A percentile compares a stretch with the other conserved stretches of the same genome.
These are phyloP conservation scores for Hanseniaspora pseudoguilliermondii DNA, from an alignment of 805 yeast species.

Conservation along the genomic window DNA sequence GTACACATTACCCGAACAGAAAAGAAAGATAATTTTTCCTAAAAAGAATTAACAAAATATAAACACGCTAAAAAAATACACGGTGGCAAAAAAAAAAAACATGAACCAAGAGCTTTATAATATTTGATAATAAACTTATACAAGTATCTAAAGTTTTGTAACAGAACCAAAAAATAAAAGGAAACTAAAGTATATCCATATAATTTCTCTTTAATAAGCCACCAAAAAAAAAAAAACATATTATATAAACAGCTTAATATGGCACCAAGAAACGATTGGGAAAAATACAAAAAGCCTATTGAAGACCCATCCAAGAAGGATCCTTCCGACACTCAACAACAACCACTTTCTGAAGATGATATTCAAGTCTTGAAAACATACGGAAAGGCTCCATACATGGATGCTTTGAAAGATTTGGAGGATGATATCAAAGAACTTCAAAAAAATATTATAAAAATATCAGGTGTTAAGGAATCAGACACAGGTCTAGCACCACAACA, in stretches of 20 bases:
- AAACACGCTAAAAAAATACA: not conserved
- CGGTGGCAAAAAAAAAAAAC: conserved; percentile 5
- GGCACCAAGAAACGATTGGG: conserved; percentile 99
- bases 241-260: conserved; percentile 5
- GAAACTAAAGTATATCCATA: too few relatives aligned
- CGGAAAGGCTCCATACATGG: conserved; percentile 94
- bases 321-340: conserved; percentile 49
- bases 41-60: not conserved
- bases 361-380: conserved; percentile 93
- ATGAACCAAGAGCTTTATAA: not conserved
- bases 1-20: not conserved
- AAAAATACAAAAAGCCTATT: conserved; percentile 80
- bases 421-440: conserved; percentile 78
- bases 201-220: too few relatives aligned
- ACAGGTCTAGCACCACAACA: conserved; percentile 97
- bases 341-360: conserved; percentile 86
- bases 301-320: conserved; percentile 45
- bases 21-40: not conserved
- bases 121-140: too few relatives aligned
- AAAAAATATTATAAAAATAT: conserved; percentile 79
- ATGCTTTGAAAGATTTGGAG: conserved; percentile 66
- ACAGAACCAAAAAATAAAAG: too few relatives aligned
- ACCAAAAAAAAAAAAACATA: not conserved
- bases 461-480: conserved; percentile 88
- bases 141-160: too few relatives aligned